Evolutionary conservation across 1,284 basidiomycete species (phyloP).

Genomic region (Hymenochaete sp.): DNA sequence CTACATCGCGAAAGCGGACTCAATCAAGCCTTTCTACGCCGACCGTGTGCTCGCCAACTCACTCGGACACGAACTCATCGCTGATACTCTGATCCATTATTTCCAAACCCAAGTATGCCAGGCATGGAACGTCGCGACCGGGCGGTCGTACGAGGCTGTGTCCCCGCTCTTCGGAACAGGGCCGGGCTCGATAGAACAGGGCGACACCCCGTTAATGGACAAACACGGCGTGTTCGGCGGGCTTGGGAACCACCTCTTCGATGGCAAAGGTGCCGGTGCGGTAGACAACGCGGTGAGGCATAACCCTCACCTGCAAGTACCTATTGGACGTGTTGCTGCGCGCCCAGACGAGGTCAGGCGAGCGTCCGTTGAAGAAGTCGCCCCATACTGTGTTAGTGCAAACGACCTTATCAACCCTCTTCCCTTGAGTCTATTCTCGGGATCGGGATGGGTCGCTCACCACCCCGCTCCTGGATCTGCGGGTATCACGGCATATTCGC

Average conservation of each 20-base stretch:
- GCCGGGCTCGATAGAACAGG: constrained; percentile 22
- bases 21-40: constrained; percentile 64
- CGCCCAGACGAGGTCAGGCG: constrained; percentile 47
- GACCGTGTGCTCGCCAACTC: constrained; percentile 80
- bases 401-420: constrained; percentile 94
- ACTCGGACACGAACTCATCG: constrained; percentile 73
- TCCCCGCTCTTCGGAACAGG: constrained; percentile 30
- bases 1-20: constrained; percentile 69
- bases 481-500: constrained; percentile 45
- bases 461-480: constrained; percentile 50
- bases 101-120: constrained; percentile 81
- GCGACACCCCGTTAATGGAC: constrained; percentile 30
- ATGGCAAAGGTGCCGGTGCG: constrained; percentile 27
- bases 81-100: constrained; percentile 81
- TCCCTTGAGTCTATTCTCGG: constrained; percentile 81
- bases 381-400: constrained; percentile 84
- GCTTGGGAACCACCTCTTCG: constrained; percentile 50
- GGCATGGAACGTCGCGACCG: constrained; percentile 72
- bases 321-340: constrained; percentile 65
- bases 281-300: constrained; percentile 27
- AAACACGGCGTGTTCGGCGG: constrained; percentile 64
- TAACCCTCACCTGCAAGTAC: constrained; percentile 45
- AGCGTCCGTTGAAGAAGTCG: constrained; percentile 68
- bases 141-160: constrained; percentile 54
- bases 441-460: constrained; percentile 77